These are phyloP conservation scores for Adansonia digitata DNA, from an alignment of 345 rosid genomes.

Conservation along the genomic window DNA sequence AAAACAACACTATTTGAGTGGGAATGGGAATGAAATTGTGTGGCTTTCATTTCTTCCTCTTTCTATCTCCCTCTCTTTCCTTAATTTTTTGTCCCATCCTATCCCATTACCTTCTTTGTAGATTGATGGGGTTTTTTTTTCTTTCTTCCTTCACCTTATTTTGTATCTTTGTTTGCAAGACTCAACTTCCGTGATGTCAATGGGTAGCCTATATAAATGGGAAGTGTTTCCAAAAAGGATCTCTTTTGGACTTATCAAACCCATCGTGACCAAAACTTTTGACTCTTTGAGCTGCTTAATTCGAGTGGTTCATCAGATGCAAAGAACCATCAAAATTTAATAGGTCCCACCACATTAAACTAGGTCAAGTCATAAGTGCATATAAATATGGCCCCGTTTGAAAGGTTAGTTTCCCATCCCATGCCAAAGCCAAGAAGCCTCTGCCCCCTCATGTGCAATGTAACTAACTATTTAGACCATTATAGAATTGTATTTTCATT, in stretches of 20 bases:
- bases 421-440: neutral
- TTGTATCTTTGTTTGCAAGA: constrained; percentile 6
- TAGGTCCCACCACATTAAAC: neutral
- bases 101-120: neutral
- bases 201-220: neutral
- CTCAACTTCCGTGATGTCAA: neutral
- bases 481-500: neutral
- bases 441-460: neutral
- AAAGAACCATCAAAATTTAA: neutral
- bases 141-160: neutral
- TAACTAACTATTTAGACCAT: constrained; percentile 2
- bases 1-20: constrained; percentile 18
- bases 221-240: neutral
- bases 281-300: neutral
- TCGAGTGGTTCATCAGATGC: neutral
- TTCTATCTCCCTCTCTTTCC: neutral
- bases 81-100: constrained; percentile 9
- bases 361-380: neutral
- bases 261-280: constrained; percentile 1
- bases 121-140: neutral
- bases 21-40: constrained; percentile 15
- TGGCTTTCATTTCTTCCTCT: constrained; percentile 20
- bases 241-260: neutral
- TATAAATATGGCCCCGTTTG: neutral
- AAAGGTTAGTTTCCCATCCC: neutral